phyloP scores from a whole-genome alignment of 2,329 filamentous ascomycete genomes.

The Botrytis squamosa region DNA sequence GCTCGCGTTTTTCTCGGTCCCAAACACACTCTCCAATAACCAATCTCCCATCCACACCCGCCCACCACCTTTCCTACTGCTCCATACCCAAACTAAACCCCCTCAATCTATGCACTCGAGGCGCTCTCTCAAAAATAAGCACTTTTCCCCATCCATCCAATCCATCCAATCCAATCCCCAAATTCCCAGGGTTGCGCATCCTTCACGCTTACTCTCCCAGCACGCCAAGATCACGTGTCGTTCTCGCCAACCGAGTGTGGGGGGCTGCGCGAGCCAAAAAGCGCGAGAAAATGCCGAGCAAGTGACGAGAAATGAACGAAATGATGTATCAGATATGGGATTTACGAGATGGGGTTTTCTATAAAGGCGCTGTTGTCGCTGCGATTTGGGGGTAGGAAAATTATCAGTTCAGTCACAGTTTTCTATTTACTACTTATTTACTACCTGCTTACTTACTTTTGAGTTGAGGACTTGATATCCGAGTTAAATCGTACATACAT shows the following conservation, averaged over 20 bases:
- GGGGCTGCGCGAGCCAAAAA: background rate
- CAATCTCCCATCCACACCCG: background rate
- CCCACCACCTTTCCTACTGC: background rate
- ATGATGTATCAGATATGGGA: background rate
- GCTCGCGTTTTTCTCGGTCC: background rate
- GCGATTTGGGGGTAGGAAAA: background rate
- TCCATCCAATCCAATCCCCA: background rate
- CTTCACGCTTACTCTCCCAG: background rate
- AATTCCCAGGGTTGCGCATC: background rate
- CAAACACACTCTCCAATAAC: background rate
- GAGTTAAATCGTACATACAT: background rate
- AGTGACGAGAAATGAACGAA: background rate
- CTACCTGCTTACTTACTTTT: background rate
- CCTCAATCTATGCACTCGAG: background rate
- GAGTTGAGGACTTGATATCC: background rate
- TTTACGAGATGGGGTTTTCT: background rate
- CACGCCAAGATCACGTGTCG: background rate
- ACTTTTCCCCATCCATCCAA: background rate
- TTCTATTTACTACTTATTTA: background rate
- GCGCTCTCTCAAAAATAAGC: background rate
- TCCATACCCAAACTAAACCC: background rate
- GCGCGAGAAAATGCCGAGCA: slow-evolving; percentile 11
- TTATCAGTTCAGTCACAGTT: background rate
- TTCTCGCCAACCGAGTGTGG: background rate
- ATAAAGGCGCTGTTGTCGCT: background rate